Conservation (phyloP, 2,329 filamentous ascomycete species). For the Leptographium lundbergii region DNA sequence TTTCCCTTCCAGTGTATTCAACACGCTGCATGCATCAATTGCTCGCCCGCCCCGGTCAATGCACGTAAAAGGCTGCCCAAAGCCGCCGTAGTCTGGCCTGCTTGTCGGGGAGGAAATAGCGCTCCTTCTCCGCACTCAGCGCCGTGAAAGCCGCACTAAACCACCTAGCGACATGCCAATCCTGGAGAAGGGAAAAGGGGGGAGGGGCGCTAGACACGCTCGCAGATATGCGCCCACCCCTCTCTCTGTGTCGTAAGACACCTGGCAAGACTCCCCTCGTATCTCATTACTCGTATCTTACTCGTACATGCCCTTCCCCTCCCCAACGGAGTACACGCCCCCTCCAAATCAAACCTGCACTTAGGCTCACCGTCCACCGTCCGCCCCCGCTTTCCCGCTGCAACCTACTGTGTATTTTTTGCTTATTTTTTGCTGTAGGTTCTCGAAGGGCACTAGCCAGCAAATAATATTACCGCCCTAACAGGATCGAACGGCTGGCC, state of each 20-base stretch:
- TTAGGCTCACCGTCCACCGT: neutral
- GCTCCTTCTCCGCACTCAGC: conserved; percentile 1
- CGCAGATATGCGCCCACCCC: neutral
- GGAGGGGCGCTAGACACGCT: neutral
- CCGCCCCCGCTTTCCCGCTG: conserved; percentile 5
- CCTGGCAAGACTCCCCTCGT: neutral
- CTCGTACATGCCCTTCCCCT: neutral
- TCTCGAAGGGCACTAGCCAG: neutral
- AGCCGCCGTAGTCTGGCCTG: neutral
- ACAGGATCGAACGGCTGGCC: neutral
- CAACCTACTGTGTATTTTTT: neutral
- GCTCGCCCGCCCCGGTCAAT: no score
- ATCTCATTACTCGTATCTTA: neutral
- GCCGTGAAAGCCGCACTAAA: neutral
- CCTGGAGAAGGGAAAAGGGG: conserved; percentile 1
- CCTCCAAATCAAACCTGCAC: no score
- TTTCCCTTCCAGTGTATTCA: no score
- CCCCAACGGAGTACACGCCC: neutral
- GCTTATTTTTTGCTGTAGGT: neutral
- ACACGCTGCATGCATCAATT: no score
- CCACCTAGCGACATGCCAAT: neutral
- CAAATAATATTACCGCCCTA: neutral
- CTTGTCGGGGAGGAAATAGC: neutral
- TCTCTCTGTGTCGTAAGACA: neutral
- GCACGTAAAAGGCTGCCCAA: no score